A percentile compares a stretch with the other conserved stretches of the same genome.
phyloP scores from a whole-genome alignment of 225 moss, liverwort and hornwort species.

The Neckera pumila region DNA sequence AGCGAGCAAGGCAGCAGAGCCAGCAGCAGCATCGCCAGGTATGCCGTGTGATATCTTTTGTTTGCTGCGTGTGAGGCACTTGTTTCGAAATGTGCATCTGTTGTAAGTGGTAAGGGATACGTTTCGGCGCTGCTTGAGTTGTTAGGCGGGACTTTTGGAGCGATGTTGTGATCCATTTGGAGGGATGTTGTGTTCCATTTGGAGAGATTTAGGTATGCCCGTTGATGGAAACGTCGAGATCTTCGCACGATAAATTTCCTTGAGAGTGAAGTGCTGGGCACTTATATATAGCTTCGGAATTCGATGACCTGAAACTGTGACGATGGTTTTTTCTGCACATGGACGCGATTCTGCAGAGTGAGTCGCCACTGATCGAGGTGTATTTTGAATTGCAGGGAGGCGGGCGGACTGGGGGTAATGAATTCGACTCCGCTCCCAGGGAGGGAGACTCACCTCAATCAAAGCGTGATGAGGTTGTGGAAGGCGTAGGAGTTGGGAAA shows the following conservation, averaged over 20 bases:
- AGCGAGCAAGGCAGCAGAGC: slow-evolving; percentile 86
- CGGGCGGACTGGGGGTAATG: slow-evolving; percentile 26
- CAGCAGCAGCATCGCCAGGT: slow-evolving; percentile 95
- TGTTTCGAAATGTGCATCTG: not conserved
- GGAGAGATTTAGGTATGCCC: not conserved
- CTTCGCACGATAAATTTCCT: not conserved
- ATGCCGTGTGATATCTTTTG: not conserved
- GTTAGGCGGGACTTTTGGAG: not conserved
- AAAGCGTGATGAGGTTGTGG: slow-evolving; percentile 30
- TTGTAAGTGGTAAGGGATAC: not conserved
- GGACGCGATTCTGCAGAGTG: not conserved
- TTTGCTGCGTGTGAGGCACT: not conserved
- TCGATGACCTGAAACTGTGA: not conserved
- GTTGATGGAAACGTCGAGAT: not conserved
- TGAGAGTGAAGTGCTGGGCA: not conserved
- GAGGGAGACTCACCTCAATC: slow-evolving; percentile 17
- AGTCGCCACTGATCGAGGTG: not conserved
- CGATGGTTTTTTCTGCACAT: not conserved
- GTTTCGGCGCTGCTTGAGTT: not conserved
- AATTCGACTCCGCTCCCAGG: slow-evolving; percentile 24
- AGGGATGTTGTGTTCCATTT: not conserved
- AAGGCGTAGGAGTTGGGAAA: slow-evolving; percentile 17
- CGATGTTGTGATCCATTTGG: not conserved
- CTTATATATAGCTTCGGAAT: not conserved
- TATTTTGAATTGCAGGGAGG: slow-evolving; percentile 37